Percentiles rank a stretch among this genome's conserved stretches.
phyloP scores from a whole-genome alignment of 1,139 yeast species.

The Hansenula sp. region DNA sequence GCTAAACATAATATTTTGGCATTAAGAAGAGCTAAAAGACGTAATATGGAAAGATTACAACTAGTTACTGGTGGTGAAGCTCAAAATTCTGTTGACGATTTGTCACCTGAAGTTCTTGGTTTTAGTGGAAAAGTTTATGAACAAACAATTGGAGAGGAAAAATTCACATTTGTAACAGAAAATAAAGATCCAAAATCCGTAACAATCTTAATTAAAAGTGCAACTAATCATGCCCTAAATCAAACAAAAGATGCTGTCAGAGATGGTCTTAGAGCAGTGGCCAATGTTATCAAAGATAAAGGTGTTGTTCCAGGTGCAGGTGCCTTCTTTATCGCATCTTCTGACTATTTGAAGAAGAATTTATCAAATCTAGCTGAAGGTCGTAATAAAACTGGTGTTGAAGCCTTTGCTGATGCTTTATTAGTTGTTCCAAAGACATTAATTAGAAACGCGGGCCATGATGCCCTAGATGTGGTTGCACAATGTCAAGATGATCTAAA shows the following conservation, averaged over 20 bases:
- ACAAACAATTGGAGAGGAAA: constrained; percentile 93
- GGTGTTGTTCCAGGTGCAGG: constrained; percentile 96
- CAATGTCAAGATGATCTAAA: constrained; percentile 87
- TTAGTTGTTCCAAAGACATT: constrained; percentile 90
- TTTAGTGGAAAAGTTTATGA: constrained; percentile 90
- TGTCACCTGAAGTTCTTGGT: constrained; percentile 82
- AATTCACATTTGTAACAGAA: constrained; percentile 93
- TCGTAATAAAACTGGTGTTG: constrained; percentile 82
- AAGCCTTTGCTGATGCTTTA: constrained; percentile 91
- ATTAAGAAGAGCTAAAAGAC: constrained; percentile 94
- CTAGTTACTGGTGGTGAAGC: constrained; percentile 97
- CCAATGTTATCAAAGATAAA: constrained; percentile 84
- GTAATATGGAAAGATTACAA: constrained; percentile 98
- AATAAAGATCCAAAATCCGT: constrained; percentile 89
- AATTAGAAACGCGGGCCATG: constrained; percentile 90
- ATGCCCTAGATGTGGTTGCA: constrained; percentile 84
- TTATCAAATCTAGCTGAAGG: constrained; percentile 68
- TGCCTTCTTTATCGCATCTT: constrained; percentile 84
- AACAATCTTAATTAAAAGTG: constrained; percentile 89
- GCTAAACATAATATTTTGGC: constrained; percentile 94
- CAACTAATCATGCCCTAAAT: constrained; percentile 81
- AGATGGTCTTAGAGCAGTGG: constrained; percentile 93
- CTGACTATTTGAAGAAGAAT: constrained; percentile 56
- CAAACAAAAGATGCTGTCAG: constrained; percentile 97
- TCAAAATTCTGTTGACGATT: constrained; percentile 94